These are phyloP conservation scores for Pythium folliculosum DNA, from an alignment of 352 stramenopile species.

Conservation along the genomic window DNA sequence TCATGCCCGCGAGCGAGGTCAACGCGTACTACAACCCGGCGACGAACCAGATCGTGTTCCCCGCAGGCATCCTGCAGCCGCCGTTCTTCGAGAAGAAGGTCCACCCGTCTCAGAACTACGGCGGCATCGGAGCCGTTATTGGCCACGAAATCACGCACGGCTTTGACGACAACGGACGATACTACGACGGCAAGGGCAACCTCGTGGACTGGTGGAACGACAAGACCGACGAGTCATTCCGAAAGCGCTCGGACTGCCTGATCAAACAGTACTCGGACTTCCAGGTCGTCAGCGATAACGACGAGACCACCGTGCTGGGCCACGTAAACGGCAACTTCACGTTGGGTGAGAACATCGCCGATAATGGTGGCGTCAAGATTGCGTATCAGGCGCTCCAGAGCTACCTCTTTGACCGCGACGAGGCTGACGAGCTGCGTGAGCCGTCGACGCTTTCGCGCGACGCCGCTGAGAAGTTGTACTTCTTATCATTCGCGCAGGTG, in stretches of 20 bases:
- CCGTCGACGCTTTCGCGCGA: conserved; percentile 22
- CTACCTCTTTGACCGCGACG: conserved; percentile 35
- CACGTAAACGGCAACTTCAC: conserved; percentile 81
- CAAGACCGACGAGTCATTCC: conserved; percentile 79
- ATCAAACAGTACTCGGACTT: conserved; percentile 65
- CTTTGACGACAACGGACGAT: conserved; percentile 92
- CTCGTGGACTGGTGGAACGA: conserved; percentile 93
- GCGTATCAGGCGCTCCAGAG: conserved; percentile 62
- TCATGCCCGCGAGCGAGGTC: conserved; percentile 92
- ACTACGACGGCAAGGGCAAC: conserved; percentile 89
- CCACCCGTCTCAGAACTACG: conserved; percentile 92
- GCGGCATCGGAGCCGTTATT: conserved; percentile 92
- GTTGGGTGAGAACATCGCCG: conserved; percentile 81
- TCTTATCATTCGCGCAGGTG: conserved; percentile 72
- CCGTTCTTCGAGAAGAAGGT: conserved; percentile 90
- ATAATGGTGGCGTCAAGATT: conserved; percentile 81
- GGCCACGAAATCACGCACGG: conserved; percentile 96
- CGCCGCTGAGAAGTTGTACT: conserved; percentile 65
- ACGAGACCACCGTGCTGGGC: conserved; percentile 48
- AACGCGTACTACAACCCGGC: conserved; percentile 89
- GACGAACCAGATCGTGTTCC: conserved; percentile 94
- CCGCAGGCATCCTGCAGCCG: conserved; percentile 93
- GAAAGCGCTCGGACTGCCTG: conserved; percentile 55
- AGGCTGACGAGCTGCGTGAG: conserved; percentile 27
- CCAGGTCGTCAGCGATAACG: conserved; percentile 39